A percentile compares a stretch with the other conserved stretches of the same genome.
Evolutionary conservation across 1,284 basidiomycete species (phyloP).

Genomic region (Omphalotus olearius): DNA sequence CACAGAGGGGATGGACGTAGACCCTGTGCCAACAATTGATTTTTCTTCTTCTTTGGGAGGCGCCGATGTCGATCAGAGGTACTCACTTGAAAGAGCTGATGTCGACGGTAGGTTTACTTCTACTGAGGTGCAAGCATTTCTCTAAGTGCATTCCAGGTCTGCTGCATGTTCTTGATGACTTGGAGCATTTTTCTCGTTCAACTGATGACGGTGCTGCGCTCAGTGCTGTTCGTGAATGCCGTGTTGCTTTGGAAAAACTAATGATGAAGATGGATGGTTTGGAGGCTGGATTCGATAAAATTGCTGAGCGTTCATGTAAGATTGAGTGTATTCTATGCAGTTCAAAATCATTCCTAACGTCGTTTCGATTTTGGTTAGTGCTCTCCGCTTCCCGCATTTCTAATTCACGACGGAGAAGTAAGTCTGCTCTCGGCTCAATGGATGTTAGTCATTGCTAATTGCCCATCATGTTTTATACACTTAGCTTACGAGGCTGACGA

Average conservation of each 20-base stretch:
- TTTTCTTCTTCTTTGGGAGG: constrained; percentile 50
- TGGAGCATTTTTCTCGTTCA: constrained; percentile 51
- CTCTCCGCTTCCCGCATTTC: constrained; percentile 68
- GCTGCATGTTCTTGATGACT: constrained; percentile 58
- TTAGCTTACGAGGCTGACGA: constrained; percentile 67
- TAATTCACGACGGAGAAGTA: constrained; percentile 63
- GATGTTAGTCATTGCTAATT: constrained; percentile 10
- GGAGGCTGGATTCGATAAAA: constrained; percentile 73
- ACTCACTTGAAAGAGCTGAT: constrained; percentile 67
- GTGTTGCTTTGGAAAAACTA: constrained; percentile 58
- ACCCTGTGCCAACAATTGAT: constrained; percentile 72
- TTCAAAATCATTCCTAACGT: background rate
- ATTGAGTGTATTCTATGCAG: constrained; percentile 16
- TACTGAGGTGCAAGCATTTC: background rate
- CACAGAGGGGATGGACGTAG: constrained; percentile 63
- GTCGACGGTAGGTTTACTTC: constrained; percentile 57
- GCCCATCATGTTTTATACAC: constrained; percentile 8
- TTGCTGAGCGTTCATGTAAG: constrained; percentile 76
- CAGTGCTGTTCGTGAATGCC: constrained; percentile 59
- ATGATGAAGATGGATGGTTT: constrained; percentile 73
- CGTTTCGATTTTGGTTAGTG: constrained; percentile 38
- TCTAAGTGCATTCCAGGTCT: constrained; percentile 38
- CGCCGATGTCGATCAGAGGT: constrained; percentile 48
- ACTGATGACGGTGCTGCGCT: constrained; percentile 42
- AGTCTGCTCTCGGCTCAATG: constrained; percentile 24